Conservation (phyloP, 148 eudicot genomes). For the Cornus kousa region DNA sequence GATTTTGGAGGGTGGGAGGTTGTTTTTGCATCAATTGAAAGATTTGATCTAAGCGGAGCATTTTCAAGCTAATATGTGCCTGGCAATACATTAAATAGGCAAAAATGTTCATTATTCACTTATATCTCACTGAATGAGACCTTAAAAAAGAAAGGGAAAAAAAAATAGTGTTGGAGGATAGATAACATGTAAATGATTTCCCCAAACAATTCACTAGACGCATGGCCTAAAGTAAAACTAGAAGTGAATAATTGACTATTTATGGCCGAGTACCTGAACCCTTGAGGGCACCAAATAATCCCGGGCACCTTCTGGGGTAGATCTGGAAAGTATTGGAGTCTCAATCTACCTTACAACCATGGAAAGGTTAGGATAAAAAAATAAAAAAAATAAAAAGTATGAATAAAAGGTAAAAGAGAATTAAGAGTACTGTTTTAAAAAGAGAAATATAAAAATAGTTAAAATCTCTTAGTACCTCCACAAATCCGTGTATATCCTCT, state of each 20-base stretch:
- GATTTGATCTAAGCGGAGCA: no score
- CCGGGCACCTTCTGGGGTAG: conserved; percentile 99
- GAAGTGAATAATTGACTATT: neutral
- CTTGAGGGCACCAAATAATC: conserved; percentile 98
- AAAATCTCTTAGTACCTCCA: conserved; percentile 55
- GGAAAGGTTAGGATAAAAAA: conserved; percentile 43
- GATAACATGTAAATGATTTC: no score
- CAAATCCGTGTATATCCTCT: conserved; percentile 85
- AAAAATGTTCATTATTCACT: no score
- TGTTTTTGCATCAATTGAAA: no score
- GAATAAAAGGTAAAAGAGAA: neutral
- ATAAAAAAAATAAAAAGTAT: neutral
- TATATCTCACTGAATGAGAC: no score
- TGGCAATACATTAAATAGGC: no score
- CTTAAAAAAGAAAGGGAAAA: no score
- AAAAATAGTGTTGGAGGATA: no score
- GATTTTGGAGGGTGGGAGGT: no score
- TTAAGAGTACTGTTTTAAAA: conserved; percentile 6
- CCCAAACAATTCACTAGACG: neutral
- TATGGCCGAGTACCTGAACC: conserved; percentile 68
- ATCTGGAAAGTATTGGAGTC: conserved; percentile 96
- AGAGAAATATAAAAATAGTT: conserved; percentile 4
- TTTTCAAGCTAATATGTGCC: no score
- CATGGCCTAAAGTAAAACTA: neutral
- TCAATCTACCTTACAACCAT: conserved; percentile 94